Base-by-base conservation (phyloP, 441 rosid genomes). In the Corymbia citriodora region DNA sequence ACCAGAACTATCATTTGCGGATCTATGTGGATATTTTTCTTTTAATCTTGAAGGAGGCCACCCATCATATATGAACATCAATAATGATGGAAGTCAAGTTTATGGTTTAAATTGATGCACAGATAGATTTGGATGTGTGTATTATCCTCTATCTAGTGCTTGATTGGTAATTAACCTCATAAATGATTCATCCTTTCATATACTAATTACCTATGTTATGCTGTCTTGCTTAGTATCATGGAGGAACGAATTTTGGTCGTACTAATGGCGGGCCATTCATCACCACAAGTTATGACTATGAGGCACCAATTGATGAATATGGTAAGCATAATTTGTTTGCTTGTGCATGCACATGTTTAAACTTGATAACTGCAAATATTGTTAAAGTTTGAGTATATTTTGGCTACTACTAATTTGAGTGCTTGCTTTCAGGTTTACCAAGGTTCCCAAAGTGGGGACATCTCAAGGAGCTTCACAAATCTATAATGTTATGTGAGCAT, bases 391-490 rank as follows among this genome's bases (percentile, higher is more conserved):
- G n/a, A 55, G 17, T 87, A 27, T 31, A 87, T 87, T 55, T 45
- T 33, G 68, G 40, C 61, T 53, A 48, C 61, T 53, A 48, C 72
- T 79, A 72, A 79, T 87, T 89, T 92, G 36, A 87, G 63, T 72
- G 57, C 85, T 88, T 90, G 25, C 89, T 93, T 93, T 40, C 90
- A 97, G 99, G 99, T 87, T 93, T 97, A 91, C 96, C 99, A 70
- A 95, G 99, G 93, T 95, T 95, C 92, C 99, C 99, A 70, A 98
- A 98, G 93, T 98, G 99, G 99, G 99, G 98, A 88, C 99, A 98
- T 94, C 98, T 98, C 87, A 95, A 93, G 93, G 95, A 96, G 61
- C 99, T 98, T 88, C 99, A 97, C 92, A 93, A 89, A 91, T 98
- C 98, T 92, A 94, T 98, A 92, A 96, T 94, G 94, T 94, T 94